These are phyloP conservation scores for Kodamaea kaohsiungensis DNA, from an alignment of 805 yeast species.

Conservation along the genomic window DNA sequence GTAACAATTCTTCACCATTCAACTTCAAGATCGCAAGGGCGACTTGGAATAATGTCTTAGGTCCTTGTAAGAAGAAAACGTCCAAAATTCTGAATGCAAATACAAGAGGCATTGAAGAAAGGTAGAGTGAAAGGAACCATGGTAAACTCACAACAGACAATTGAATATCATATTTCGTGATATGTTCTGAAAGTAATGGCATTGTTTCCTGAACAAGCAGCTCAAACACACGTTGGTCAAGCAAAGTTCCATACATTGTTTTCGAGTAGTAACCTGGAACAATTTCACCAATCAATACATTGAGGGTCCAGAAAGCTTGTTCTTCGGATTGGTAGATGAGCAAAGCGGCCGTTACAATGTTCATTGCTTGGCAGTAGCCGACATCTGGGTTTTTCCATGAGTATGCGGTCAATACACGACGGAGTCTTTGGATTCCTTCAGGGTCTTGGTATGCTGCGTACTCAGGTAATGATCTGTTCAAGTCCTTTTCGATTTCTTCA, in stretches of 20 bases:
- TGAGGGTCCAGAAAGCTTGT: constrained; percentile 94
- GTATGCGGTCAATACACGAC: constrained; percentile 89
- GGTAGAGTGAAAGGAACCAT: constrained; percentile 90
- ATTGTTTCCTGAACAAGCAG: constrained; percentile 83
- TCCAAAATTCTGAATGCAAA: constrained; percentile 92
- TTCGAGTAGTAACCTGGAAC: constrained; percentile 96
- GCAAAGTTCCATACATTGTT: constrained; percentile 94
- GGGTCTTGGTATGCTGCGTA: constrained; percentile 87
- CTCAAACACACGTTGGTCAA: constrained; percentile 94
- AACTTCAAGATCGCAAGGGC: constrained; percentile 87
- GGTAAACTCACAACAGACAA: constrained; percentile 91
- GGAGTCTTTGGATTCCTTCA: constrained; percentile 81
- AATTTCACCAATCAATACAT: constrained; percentile 70
- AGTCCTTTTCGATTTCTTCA: constrained; percentile 95
- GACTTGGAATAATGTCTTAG: constrained; percentile 86
- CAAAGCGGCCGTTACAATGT: constrained; percentile 81
- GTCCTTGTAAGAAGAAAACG: constrained; percentile 86
- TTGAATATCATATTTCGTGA: constrained; percentile 78
- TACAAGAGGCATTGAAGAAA: constrained; percentile 91
- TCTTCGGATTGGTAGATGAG: constrained; percentile 90
- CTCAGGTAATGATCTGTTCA: constrained; percentile 92
- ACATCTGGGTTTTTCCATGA: constrained; percentile 97
- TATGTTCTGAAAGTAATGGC: constrained; percentile 87
- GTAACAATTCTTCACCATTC: constrained; percentile 80
- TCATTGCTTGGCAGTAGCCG: constrained; percentile 99